Conservation (phyloP, 352 stramenopile species). For the Globisporangium takayamanum region DNA sequence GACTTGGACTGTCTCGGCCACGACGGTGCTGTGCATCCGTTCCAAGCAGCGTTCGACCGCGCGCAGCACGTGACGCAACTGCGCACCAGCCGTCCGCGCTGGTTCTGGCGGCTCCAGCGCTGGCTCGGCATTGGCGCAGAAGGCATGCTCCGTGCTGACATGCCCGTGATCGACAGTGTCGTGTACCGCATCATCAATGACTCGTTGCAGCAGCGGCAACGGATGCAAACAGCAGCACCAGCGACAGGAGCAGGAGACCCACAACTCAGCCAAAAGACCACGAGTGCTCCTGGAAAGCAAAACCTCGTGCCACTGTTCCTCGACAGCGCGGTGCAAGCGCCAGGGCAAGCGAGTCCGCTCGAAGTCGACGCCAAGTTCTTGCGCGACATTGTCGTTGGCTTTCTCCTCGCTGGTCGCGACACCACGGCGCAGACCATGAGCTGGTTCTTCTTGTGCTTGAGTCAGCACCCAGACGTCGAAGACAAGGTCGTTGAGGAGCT, state of each 20-base stretch:
- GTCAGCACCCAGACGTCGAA: constrained; percentile 31
- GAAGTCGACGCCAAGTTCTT: constrained; percentile 22
- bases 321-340: neutral
- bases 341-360: neutral
- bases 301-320: constrained; percentile 21
- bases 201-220: neutral
- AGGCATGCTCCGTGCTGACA: neutral
- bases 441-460: constrained; percentile 52
- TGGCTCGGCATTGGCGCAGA: constrained; percentile 30
- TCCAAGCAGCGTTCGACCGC: constrained; percentile 36
- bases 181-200: constrained; percentile 12
- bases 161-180: constrained; percentile 7
- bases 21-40: constrained; percentile 15
- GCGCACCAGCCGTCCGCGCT: constrained; percentile 24
- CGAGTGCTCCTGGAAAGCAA: neutral
- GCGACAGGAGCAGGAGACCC: neutral
- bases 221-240: neutral
- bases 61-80: constrained; percentile 20
- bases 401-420: constrained; percentile 58
- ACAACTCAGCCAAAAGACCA: too few relatives aligned
- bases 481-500: constrained; percentile 26
- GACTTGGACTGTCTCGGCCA: constrained; percentile 10
- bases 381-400: constrained; percentile 53
- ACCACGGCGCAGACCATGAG: constrained; percentile 44
- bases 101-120: constrained; percentile 31